Evolutionary conservation across 371 early-diverging fungal species (phyloP).

Genomic region (Circinella umbellata): DNA sequence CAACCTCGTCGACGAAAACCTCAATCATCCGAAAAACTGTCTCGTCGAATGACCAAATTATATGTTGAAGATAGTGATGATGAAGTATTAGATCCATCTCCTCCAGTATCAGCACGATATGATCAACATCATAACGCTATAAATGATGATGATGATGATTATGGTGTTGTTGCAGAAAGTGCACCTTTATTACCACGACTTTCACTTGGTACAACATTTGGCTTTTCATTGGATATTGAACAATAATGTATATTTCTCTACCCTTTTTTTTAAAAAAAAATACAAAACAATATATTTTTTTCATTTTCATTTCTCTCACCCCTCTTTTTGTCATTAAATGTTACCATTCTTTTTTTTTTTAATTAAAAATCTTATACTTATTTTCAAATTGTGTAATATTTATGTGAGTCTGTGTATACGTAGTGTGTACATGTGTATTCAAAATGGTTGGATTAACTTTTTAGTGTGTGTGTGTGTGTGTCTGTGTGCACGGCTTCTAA

Average conservation of each 20-base stretch:
- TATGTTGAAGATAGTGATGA: slow-evolving; percentile 36
- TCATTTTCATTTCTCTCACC: no score
- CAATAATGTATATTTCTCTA: neutral
- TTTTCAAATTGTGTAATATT: no score
- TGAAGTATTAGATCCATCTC: slow-evolving; percentile 34
- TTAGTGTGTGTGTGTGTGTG: no score
- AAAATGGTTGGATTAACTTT: no score
- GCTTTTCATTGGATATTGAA: slow-evolving; percentile 12
- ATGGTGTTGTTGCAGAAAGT: neutral
- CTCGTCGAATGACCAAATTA: slow-evolving; percentile 28
- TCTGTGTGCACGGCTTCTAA: no score
- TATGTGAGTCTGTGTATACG: no score
- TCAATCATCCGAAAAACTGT: slow-evolving; percentile 4
- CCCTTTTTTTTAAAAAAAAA: neutral
- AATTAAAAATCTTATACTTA: no score
- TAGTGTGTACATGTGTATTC: no score
- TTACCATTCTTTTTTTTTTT: no score
- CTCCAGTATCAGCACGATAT: slow-evolving; percentile 26
- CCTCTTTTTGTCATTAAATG: no score
- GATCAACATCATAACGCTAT: neutral
- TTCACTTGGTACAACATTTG: slow-evolving; percentile 29
- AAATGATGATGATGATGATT: no score
- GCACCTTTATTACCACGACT: slow-evolving; percentile 26
- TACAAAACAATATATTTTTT: neutral
- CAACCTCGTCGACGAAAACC: neutral